These are phyloP conservation scores for Spathaspora sp. DNA, from an alignment of 805 yeast genomes.

Conservation along the genomic window DNA sequence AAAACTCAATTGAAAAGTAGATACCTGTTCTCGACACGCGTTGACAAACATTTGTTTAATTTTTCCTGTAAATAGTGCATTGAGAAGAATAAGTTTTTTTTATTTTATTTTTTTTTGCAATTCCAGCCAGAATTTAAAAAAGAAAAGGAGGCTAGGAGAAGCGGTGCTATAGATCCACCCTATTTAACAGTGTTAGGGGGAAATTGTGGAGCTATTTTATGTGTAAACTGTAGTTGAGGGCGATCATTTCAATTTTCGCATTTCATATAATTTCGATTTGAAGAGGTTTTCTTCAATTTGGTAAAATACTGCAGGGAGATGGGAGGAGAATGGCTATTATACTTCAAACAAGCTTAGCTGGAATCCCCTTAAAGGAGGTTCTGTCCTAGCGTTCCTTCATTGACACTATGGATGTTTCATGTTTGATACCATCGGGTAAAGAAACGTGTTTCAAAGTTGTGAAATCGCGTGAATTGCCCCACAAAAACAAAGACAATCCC, in stretches of 20 bases:
- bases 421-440: background rate
- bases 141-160: background rate
- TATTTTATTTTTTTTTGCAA: background rate
- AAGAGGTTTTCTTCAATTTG: background rate
- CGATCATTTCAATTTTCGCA: background rate
- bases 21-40: background rate
- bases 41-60: background rate
- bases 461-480: background rate
- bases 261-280: background rate
- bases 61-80: background rate
- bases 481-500: background rate
- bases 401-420: background rate
- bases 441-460: background rate
- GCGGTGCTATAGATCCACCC: background rate
- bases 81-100: background rate
- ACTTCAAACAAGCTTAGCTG: background rate
- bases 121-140: background rate
- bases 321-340: background rate
- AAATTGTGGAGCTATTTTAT: background rate
- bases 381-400: background rate
- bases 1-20: background rate
- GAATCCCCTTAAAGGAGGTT: background rate
- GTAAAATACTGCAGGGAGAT: background rate
- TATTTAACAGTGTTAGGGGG: background rate
- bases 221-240: background rate